A percentile compares a stretch with the other conserved stretches of the same genome.
Conservation (phyloP, 192 early-diverging fungal genomes). For the Linnemannia schmuckeri region DNA sequence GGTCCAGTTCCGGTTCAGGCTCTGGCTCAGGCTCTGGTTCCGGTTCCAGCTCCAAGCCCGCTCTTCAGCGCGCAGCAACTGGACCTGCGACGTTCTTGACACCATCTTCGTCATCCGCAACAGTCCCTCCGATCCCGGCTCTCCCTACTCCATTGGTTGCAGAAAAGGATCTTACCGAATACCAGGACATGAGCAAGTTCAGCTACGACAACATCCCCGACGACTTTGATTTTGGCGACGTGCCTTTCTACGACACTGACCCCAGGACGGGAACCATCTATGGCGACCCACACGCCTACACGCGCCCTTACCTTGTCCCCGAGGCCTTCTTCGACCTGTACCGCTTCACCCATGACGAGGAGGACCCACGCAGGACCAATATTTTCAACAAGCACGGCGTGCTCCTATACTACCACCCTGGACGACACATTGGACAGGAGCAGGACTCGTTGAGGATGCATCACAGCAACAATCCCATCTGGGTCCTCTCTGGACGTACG, state of each 20-base stretch:
- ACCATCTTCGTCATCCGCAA: constrained; percentile 20
- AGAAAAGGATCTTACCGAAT: background rate
- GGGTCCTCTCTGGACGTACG: constrained; percentile 31
- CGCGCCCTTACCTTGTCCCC: constrained; percentile 27
- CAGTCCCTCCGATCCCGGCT: constrained; percentile 15
- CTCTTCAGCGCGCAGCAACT: constrained; percentile 27
- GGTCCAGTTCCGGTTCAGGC: background rate
- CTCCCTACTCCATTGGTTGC: background rate
- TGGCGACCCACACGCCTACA: constrained; percentile 46
- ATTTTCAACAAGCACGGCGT: constrained; percentile 43
- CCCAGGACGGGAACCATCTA: constrained; percentile 45
- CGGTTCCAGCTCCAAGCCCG: constrained; percentile 29
- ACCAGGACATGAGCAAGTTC: constrained; percentile 19
- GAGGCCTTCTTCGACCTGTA: constrained; percentile 35
- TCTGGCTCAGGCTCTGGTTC: background rate
- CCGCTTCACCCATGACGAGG: constrained; percentile 24
- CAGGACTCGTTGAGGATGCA: constrained; percentile 38
- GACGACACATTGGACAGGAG: constrained; percentile 51
- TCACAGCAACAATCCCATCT: constrained; percentile 26
- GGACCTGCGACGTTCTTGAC: constrained; percentile 29
- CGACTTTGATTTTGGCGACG: constrained; percentile 50
- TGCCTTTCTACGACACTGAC: constrained; percentile 53
- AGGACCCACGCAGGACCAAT: constrained; percentile 33
- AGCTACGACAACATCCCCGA: constrained; percentile 45
- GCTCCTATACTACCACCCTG: constrained; percentile 45